Percentiles rank a stretch among this genome's conserved stretches.
These are phyloP conservation scores for Tremella yokohamensis DNA, from an alignment of 768 basidiomycete species.

Conservation along the genomic window DNA sequence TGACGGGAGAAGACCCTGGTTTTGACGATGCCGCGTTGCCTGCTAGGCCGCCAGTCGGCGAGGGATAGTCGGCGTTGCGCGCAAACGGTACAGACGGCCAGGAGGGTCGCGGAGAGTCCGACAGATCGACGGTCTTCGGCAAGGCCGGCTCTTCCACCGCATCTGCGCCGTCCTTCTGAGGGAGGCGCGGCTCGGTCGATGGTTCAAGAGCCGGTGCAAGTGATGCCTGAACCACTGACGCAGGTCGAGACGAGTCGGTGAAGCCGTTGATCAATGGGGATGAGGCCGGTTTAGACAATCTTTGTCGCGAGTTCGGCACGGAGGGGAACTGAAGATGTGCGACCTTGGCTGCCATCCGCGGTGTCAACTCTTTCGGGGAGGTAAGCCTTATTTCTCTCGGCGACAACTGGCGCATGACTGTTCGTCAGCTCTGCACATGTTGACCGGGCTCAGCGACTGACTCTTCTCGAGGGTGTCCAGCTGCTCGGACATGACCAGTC, in stretches of 20 bases:
- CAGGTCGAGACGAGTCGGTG: not conserved
- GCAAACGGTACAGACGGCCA: constrained; percentile 33
- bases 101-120: constrained; percentile 11
- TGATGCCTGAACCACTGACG: not conserved
- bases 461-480: constrained; percentile 48
- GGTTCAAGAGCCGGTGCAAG: not conserved
- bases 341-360: constrained; percentile 38
- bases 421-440: not conserved
- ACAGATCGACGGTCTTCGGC: not conserved
- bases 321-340: constrained; percentile 6
- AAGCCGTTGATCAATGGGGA: constrained; percentile 11
- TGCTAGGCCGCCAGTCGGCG: not conserved
- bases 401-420: constrained; percentile 48
- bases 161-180: not conserved
- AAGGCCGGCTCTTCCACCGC: no score
- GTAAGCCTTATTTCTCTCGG: constrained; percentile 48
- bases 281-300: constrained; percentile 8
- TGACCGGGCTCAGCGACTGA: constrained; percentile 20
- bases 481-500: constrained; percentile 47
- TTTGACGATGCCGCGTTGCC: no score
- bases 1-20: constrained; percentile 9
- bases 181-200: constrained; percentile 6
- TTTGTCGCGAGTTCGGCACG: not conserved
- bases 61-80: constrained; percentile 11
- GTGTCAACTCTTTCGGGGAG: constrained; percentile 35